Base-by-base conservation (phyloP, 345 rosid species). In the Clausena lansium region DNA sequence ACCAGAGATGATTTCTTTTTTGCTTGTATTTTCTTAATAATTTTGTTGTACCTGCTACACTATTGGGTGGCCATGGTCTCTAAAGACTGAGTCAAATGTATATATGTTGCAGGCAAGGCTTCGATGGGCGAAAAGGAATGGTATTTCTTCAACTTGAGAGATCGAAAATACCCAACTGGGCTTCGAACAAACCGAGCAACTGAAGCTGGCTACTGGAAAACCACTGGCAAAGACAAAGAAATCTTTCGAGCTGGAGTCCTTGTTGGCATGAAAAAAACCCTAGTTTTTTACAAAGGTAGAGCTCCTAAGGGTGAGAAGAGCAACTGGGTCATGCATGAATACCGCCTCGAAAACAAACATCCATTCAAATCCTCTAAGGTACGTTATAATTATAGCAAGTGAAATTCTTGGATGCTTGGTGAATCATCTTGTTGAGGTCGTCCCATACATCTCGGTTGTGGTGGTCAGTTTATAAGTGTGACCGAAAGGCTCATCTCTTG, bases 241-340 rank as follows among this genome's bases (percentile, higher is more conserved):
- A 92, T 95, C 67, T 88, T 80, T 69, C 79, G 93, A 7, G 87
- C 77, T 4, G 92, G 91, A 61, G 81, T 84, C 2, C 81, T 95
- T 57, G 91, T 95, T 19, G 99, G 98, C 70, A 95, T 95, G 99
- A 95, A 95, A 89, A 95, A 95, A 88, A 95, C 98, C 87, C 91
- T 95, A 70, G 99, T 95, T 9, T 93, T 95, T 83, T 95, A 95
- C 86, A 88, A 79, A 80, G 98, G 99, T 54, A 90, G 98, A 81
- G 98, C 98, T 69, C 98, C 98, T 11, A 88, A 88, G 83, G 99
- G 98, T 62, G 97, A 89, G 83, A 96, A 96, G 83, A 93, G 94
- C 87, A 94, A 94, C 78, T 96, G 99, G 99, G 98, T 96, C 81
- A 96, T 94, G 99, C 99, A 96, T 79, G 99, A 96, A 71, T 96